Evolutionary conservation across 2,329 filamentous ascomycete genomes (phyloP).

Genomic region (Aspergillus sp.): DNA sequence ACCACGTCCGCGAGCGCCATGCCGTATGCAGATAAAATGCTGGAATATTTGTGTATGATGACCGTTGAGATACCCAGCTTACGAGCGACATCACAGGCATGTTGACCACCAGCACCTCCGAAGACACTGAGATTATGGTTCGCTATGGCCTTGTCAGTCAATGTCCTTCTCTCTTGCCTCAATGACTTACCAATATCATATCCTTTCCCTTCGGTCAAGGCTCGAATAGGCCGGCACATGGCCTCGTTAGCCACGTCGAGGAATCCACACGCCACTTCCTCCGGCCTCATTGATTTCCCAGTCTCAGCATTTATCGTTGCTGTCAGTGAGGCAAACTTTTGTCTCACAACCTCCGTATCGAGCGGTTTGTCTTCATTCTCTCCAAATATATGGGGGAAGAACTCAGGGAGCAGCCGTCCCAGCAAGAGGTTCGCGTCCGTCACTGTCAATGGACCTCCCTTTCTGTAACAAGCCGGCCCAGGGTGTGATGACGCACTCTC

Average conservation of each 20-base stretch:
- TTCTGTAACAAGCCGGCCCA: slow-evolving; percentile 87
- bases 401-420: slow-evolving; percentile 80
- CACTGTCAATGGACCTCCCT: slow-evolving; percentile 84
- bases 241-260: slow-evolving; percentile 43
- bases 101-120: slow-evolving; percentile 87
- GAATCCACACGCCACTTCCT: slow-evolving; percentile 41
- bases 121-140: slow-evolving; percentile 66
- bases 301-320: slow-evolving; percentile 56
- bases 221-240: slow-evolving; percentile 71
- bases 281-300: slow-evolving; percentile 50
- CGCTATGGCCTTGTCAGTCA: slow-evolving; percentile 17
- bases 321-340: slow-evolving; percentile 71
- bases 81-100: slow-evolving; percentile 85
- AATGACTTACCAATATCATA: background rate
- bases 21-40: slow-evolving; percentile 85
- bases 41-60: slow-evolving; percentile 84
- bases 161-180: background rate
- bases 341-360: slow-evolving; percentile 71
- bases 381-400: slow-evolving; percentile 95
- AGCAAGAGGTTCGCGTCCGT: slow-evolving; percentile 90
- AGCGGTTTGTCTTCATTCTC: slow-evolving; percentile 81
- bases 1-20: slow-evolving; percentile 93
- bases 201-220: slow-evolving; percentile 68
- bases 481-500: slow-evolving; percentile 90
- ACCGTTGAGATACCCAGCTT: slow-evolving; percentile 82